Percentiles rank a stretch among this genome's conserved stretches.
phyloP scores from a whole-genome alignment of 768 basidiomycete genomes.

The Naganishia friedmannii region DNA sequence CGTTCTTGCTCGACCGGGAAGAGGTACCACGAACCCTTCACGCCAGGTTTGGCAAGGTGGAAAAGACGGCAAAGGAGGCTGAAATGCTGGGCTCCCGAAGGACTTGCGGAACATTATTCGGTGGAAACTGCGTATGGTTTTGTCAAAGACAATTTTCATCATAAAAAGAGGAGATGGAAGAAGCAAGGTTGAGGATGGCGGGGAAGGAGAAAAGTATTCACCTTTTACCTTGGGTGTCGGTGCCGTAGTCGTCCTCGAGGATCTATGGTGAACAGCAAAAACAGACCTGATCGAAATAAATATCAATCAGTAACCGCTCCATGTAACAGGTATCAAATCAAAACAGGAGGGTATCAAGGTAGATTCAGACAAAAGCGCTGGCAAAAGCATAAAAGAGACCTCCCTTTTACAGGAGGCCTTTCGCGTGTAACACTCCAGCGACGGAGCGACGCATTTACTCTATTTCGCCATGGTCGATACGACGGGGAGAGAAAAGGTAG shows the following conservation, averaged over 20 bases:
- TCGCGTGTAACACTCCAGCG: constrained; percentile 47
- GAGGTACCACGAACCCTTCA: constrained; percentile 31
- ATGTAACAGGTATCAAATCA: constrained; percentile 18
- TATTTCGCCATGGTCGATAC: constrained; percentile 53
- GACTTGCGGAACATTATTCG: constrained; percentile 50
- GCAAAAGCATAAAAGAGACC: constrained; percentile 50
- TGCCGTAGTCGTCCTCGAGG: background rate
- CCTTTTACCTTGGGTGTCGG: constrained; percentile 7
- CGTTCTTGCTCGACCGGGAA: constrained; percentile 35
- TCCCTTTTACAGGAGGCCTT: constrained; percentile 33
- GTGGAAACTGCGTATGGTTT: constrained; percentile 55
- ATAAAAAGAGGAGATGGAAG: constrained; percentile 30
- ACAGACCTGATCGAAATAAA: background rate
- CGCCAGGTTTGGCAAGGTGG: constrained; percentile 14
- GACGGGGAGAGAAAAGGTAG: constrained; percentile 53
- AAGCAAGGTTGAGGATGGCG: constrained; percentile 5
- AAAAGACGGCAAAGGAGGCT: constrained; percentile 18
- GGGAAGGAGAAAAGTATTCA: constrained; percentile 10
- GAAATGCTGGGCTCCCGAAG: constrained; percentile 39
- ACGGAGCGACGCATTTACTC: constrained; percentile 49
- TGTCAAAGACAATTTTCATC: constrained; percentile 48
- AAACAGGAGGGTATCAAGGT: background rate
- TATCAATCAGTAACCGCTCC: constrained; percentile 16
- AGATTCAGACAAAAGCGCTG: constrained; percentile 53
- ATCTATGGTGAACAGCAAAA: constrained; percentile 5